Base-by-base conservation (phyloP, 768 basidiomycete species). In the Roridomyces roridus region DNA sequence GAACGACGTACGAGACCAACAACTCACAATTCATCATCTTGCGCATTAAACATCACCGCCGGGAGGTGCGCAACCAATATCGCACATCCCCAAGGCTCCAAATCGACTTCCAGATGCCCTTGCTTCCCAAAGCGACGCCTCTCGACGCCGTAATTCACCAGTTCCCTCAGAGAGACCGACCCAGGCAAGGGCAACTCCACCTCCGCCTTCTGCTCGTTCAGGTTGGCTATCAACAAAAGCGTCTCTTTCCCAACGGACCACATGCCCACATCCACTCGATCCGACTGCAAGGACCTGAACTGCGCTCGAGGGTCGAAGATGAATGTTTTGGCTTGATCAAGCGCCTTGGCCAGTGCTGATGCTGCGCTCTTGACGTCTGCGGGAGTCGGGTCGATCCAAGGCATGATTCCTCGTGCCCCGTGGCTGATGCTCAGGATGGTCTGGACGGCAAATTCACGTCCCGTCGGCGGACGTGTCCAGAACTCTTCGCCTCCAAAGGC, bases 401-500 rank as follows among this genome's bases (percentile, higher is more conserved):
- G 70, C 18, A 80, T 70, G 40, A 68, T 67, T 1, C 67, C 67
- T 68, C 77, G 64, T 0, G 76, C 81, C 12, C 84, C 81, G 46
- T 84, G 82, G 57, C 80, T 84, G 55, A 85, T 76, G 12, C 72
- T 78, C 20, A 85, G 69, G 36, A 82, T 70, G 46, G 69, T 73
- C 66, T 84, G 72, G 2, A 82, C 74, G n/a, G 84, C 69, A 68
- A 76, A 85, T 58, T 85, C 83, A 31, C 75, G 65, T 11, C 83
- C 83, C 4, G 79, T 83, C 3, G 85, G 85, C 6, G 64, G 53
- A 5, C 77, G 71, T 36, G 65, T 48, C 83, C 85, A 85, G 60
- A 83, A 84, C 68, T 68, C 68, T 47, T 66, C 63, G 28, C 71
- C 77, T 6, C 84, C 82, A 53, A 87, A 87, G 0, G 77, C 84